Percentiles rank a stretch among this genome's conserved stretches.
Conservation (phyloP, 768 basidiomycete species). For the Scleroderma bovista region DNA sequence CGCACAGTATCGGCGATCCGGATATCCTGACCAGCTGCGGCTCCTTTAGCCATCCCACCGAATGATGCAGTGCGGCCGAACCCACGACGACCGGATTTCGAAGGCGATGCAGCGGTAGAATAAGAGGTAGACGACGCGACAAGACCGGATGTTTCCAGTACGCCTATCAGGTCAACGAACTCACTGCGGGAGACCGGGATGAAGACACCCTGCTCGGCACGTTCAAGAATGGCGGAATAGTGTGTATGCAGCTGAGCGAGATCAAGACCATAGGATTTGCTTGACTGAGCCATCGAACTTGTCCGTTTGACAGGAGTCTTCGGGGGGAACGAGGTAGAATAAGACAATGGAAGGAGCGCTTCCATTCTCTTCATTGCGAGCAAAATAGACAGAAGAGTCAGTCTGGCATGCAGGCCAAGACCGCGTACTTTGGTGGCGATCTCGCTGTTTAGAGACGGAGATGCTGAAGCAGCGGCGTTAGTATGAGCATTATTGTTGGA, state of each 20-base stretch:
- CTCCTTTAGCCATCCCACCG: slow-evolving; percentile 25
- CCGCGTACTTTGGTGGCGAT: slow-evolving; percentile 59
- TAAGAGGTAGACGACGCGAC: slow-evolving; percentile 35
- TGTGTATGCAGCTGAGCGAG: slow-evolving; percentile 57
- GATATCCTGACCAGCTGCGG: slow-evolving; percentile 37
- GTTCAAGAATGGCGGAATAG: slow-evolving; percentile 54
- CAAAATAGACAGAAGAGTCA: slow-evolving; percentile 59
- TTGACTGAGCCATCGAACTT: slow-evolving; percentile 27
- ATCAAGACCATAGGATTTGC: slow-evolving; percentile 41
- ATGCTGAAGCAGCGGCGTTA: slow-evolving; percentile 7
- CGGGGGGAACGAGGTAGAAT: slow-evolving; percentile 26
- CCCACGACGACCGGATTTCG: slow-evolving; percentile 44
- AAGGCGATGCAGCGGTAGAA: slow-evolving; percentile 31
- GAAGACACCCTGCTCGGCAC: slow-evolving; percentile 51
- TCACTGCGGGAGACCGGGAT: slow-evolving; percentile 68
- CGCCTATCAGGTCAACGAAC: slow-evolving; percentile 63
- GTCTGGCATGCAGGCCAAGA: slow-evolving; percentile 68
- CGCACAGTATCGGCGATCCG: slow-evolving; percentile 58
- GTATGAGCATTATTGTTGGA: slow-evolving; percentile 22
- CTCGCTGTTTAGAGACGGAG: slow-evolving; percentile 45
- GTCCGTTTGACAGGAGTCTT: slow-evolving; percentile 52
- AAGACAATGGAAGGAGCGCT: slow-evolving; percentile 47
- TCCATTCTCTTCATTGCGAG: slow-evolving; percentile 61
- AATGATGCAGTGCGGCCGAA: slow-evolving; percentile 60
- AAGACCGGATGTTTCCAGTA: slow-evolving; percentile 72